phyloP scores from a whole-genome alignment of 2,329 filamentous ascomycete genomes.

The Alternaria sp. region DNA sequence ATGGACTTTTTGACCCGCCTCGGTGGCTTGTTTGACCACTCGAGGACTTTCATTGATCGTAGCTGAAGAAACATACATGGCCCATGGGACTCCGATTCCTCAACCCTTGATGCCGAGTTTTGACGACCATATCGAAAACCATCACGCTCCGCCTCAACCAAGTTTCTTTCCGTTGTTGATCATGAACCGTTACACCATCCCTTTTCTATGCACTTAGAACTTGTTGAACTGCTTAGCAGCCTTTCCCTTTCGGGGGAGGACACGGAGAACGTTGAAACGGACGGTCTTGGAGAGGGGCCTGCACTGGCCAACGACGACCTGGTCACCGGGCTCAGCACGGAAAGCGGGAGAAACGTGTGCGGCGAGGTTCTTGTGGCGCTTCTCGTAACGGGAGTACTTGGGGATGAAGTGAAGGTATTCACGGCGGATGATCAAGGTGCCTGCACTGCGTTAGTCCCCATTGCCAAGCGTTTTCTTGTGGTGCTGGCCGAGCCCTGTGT shows the following conservation, averaged over 20 bases:
- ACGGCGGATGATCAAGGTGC: constrained; percentile 95
- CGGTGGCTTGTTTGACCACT: constrained; percentile 45
- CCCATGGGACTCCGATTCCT: constrained; percentile 52
- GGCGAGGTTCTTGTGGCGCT: constrained; percentile 99
- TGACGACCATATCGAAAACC: constrained; percentile 45
- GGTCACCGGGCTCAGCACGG: constrained; percentile 99
- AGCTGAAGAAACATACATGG: constrained; percentile 53
- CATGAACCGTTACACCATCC: constrained; percentile 43
- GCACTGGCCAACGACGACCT: constrained; percentile 99
- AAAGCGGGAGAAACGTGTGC: constrained; percentile 99
- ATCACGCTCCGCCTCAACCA: constrained; percentile 41
- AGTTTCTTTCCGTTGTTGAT: constrained; percentile 36
- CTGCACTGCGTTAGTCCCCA: constrained; percentile 33
- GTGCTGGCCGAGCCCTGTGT: constrained; percentile 1
- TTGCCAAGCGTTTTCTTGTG: constrained; percentile 20
- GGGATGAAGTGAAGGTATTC: constrained; percentile 99
- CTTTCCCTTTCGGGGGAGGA: constrained; percentile 97
- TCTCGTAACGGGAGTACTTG: constrained; percentile 99
- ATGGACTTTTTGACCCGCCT: constrained; percentile 51
- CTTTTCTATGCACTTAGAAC: constrained; percentile 73
- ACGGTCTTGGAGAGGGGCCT: constrained; percentile 99
- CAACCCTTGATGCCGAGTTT: constrained; percentile 52
- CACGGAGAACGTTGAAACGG: constrained; percentile 99
- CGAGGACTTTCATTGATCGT: constrained; percentile 53
- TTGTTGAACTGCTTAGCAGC: constrained; percentile 97